Evolutionary conservation across 2,329 filamentous ascomycete species (phyloP), one percentile per base, ranked within the genome.

Genomic region (Scedosporium apiospermum): DNA sequence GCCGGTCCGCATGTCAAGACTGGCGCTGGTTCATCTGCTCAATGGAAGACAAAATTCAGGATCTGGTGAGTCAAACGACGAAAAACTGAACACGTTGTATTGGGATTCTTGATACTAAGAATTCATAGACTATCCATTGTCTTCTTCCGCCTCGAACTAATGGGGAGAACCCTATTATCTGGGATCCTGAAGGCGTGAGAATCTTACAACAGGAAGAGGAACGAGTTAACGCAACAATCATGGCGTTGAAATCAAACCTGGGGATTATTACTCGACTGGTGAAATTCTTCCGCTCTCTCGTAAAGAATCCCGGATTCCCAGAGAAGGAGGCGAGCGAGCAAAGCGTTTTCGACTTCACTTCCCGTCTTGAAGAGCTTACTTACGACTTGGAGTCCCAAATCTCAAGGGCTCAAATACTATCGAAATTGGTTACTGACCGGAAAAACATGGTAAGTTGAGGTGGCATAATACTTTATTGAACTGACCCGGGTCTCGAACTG

Each of bases 171-270:
- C 1, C 53, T 4, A 26, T 34, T 27, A 6, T 26, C 23, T 42
- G 65, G 44, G 1, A 65, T 67, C 1, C 58, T 64, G 18, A 65
- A 75, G 53, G 68, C 76, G 16, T 74, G 73, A 63, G 66, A 66
- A 46, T 9, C 14, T 62, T 78, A 12, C 76, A 78, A 61, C 68
- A 65, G 44, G 71, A 70, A 46, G 71, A 76, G 64, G 77, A 80
- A 21, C 71, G 71, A 58, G 68, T 69, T 1, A 74, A 71, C 41
- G 70, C 75, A 41, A 71, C 69, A 0, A 68, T 74, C 21, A 74
- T 75, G 67, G 66, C 74, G 1, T 63, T 78, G 2, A 69, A 76
- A 23, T 67, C 72, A 0, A 79, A 80, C 63, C 64, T 70, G 2
- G 70, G 76, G 38, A 69, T 79, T 3, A 67, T 79, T 6, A 64